These are phyloP conservation scores for Coniella vitis DNA, from an alignment of 2,329 filamentous ascomycete species.

Conservation along the genomic window DNA sequence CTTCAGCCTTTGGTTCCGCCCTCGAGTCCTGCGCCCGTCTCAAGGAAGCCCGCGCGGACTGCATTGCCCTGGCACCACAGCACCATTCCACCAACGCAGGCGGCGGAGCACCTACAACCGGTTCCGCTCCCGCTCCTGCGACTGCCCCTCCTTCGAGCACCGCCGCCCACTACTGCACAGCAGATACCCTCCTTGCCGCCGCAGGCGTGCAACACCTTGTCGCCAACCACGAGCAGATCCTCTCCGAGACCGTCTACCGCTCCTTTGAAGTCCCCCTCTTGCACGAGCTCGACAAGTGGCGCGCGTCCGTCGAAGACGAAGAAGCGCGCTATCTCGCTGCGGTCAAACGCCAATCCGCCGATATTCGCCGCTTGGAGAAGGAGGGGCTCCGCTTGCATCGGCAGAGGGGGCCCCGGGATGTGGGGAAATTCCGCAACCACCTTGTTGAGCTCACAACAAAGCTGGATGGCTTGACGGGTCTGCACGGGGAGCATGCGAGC, in stretches of 20 bases:
- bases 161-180: constrained; percentile 50
- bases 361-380: constrained; percentile 59
- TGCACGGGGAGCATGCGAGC: constrained; percentile 56
- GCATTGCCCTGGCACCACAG: constrained; percentile 33
- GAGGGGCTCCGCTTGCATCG: constrained; percentile 56
- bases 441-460: constrained; percentile 56
- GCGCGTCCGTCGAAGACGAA: constrained; percentile 56
- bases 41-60: constrained; percentile 58
- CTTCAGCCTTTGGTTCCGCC: constrained; percentile 57
- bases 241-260: constrained; percentile 62
- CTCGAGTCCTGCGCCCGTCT: constrained; percentile 62
- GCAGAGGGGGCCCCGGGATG: constrained; percentile 51
- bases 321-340: constrained; percentile 52
- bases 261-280: constrained; percentile 62
- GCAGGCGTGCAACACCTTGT: constrained; percentile 61
- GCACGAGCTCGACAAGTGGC: constrained; percentile 63
- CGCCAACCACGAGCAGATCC: constrained; percentile 64
- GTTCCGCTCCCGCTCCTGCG: background rate
- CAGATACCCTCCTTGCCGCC: constrained; percentile 54
- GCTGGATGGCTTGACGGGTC: constrained; percentile 54
- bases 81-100: background rate
- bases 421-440: constrained; percentile 55
- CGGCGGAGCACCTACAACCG: constrained; percentile 16
- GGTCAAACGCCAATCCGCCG: constrained; percentile 47
- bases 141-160: constrained; percentile 27